Base-by-base conservation (phyloP, 345 rosid species). In the Populus simonii region DNA sequence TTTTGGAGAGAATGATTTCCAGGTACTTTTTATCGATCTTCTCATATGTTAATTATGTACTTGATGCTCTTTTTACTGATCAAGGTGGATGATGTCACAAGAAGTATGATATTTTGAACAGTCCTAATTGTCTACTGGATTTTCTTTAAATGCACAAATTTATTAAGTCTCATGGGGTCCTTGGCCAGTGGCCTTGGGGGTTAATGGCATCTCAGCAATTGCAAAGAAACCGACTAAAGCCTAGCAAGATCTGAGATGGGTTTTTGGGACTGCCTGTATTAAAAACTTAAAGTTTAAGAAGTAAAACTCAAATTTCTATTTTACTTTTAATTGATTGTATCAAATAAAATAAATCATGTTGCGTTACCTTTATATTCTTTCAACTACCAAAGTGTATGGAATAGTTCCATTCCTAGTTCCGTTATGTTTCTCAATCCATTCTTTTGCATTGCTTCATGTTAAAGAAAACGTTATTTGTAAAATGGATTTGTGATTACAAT, bases 1-100 rank as follows among this genome's bases (percentile, higher is more conserved):
- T 89, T 93, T 95, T 81, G 99, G 92, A 86, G 99, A 93, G 84
- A 92, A 89, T 74, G 93, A 95, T 86, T 93, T 95, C 91, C 97
- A 93, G 99, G 99, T 93, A 82, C 69, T 35, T 57, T 9, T 17
- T 66, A 22, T 66, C 66, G 12, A 59, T 39, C 36, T 25, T 78
- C 55, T 63, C 59, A 11, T 36, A 55, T 38, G 31, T 69, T 29
- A 43, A 12, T 74, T 41, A 29, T 45, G 41, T 25, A 31, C 43
- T 75, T 39, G 41, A 39, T n/a, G 39, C 23, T 39, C 49, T 16
- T 27, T 27, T 27, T 1, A 27, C 27, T 1, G 27, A 27, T 27
- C 27, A 27, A 27, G 27, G 27, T 27, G 27, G 1, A 27, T 27
- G 27, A 27, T 27, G 27, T 23, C 51, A 8, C 18, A 27, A 55